These are phyloP conservation scores for Alternaria arbusti DNA, from an alignment of 2,329 filamentous ascomycete genomes.

Conservation along the genomic window DNA sequence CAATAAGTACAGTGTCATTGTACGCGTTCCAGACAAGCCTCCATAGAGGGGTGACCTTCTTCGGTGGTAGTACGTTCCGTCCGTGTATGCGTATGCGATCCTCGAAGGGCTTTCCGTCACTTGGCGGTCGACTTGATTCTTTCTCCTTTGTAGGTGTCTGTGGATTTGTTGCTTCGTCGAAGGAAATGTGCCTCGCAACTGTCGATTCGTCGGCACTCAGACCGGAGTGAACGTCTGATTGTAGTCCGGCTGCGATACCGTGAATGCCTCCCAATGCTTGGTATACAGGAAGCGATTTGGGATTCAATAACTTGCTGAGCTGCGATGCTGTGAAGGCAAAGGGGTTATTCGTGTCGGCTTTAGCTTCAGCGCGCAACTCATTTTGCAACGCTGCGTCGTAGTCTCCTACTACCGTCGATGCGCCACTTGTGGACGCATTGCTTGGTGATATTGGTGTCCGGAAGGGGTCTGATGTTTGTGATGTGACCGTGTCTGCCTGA, in stretches of 20 bases:
- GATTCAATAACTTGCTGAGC: slow-evolving; percentile 61
- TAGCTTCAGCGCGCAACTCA: slow-evolving; percentile 38
- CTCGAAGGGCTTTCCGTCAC: slow-evolving; percentile 47
- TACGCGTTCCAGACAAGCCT: slow-evolving; percentile 71
- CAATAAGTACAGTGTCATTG: slow-evolving; percentile 75
- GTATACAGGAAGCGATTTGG: slow-evolving; percentile 58
- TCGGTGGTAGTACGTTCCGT: slow-evolving; percentile 67
- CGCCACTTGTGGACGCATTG: slow-evolving; percentile 26
- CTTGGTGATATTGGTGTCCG: slow-evolving; percentile 32
- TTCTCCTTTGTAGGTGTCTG: slow-evolving; percentile 30
- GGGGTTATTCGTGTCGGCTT: slow-evolving; percentile 49
- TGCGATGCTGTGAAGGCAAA: slow-evolving; percentile 64
- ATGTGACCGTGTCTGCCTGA: slow-evolving; percentile 34
- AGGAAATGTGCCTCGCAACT: slow-evolving; percentile 55
- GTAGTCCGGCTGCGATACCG: slow-evolving; percentile 60
- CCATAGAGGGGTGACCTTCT: slow-evolving; percentile 67
- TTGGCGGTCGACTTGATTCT: slow-evolving; percentile 19
- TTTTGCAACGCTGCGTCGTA: slow-evolving; percentile 39
- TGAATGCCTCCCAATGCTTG: slow-evolving; percentile 60
- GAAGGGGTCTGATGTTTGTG: slow-evolving; percentile 33
- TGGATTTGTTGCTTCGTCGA: slow-evolving; percentile 57
- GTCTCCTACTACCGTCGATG: slow-evolving; percentile 28
- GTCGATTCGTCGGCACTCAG: slow-evolving; percentile 59
- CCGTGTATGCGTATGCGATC: slow-evolving; percentile 68
- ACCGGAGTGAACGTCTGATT: slow-evolving; percentile 57